Conservation (phyloP, 768 basidiomycete genomes). For the Clitopilus passeckerianus region DNA sequence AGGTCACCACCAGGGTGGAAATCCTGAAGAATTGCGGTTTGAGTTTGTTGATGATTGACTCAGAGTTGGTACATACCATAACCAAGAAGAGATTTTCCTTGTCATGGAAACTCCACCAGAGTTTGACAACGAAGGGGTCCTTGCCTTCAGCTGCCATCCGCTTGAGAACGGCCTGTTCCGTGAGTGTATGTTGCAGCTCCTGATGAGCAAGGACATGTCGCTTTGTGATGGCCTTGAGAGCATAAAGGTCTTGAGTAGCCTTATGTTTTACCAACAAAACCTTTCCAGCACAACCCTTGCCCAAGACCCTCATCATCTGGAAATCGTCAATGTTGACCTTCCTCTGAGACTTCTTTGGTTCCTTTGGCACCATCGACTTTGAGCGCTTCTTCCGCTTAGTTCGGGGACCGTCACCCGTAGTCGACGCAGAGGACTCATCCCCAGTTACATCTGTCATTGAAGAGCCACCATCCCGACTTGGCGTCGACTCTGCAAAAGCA, state of each 20-base stretch:
- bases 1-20: conserved; percentile 96
- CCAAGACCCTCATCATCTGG: conserved; percentile 94
- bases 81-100: conserved; percentile 96
- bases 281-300: conserved; percentile 97
- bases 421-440: conserved; percentile 72
- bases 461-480: conserved; percentile 45
- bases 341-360: conserved; percentile 52
- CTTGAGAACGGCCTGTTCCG: conserved; percentile 93
- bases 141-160: conserved; percentile 84
- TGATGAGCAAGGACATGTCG: conserved; percentile 95
- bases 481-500: conserved; percentile 47
- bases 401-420: conserved; percentile 33
- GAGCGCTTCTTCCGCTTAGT: conserved; percentile 48
- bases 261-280: conserved; percentile 88
- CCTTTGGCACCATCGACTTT: conserved; percentile 38
- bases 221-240: conserved; percentile 97
- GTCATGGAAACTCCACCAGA: conserved; percentile 98
- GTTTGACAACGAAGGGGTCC: conserved; percentile 93
- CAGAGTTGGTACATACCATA: conserved; percentile 48
- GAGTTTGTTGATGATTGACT: neutral
- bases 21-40: conserved; percentile 43
- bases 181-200: conserved; percentile 93
- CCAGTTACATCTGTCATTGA: conserved; percentile 42
- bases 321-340: conserved; percentile 89
- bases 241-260: conserved; percentile 67